phyloP scores from a whole-genome alignment of 306 rosid genomes.

The Neltuma alba region DNA sequence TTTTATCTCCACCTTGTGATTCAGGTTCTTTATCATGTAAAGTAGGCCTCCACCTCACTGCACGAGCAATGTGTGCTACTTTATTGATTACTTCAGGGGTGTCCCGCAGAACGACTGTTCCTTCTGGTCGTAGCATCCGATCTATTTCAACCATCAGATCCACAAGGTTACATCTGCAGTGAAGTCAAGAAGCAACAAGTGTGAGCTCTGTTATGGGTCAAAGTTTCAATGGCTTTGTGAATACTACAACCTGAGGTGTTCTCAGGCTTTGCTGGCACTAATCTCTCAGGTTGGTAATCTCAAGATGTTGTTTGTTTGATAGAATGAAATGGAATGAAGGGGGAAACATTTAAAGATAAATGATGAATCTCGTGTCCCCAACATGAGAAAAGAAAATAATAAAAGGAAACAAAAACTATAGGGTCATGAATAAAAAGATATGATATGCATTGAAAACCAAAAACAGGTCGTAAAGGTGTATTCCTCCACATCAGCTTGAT shows the following conservation, averaged over 20 bases:
- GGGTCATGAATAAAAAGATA: neutral
- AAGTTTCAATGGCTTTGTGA: neutral
- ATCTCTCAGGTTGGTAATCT: neutral
- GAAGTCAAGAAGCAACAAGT: slow-evolving; percentile 23
- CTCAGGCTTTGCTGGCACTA: too few species aligned
- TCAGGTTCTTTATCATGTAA: slow-evolving; percentile 69
- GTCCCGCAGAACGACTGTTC: slow-evolving; percentile 77
- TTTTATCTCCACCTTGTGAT: slow-evolving; percentile 70
- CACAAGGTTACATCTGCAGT: slow-evolving; percentile 75
- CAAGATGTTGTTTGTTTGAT: neutral
- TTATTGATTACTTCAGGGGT: slow-evolving; percentile 74
- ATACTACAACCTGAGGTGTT: too few species aligned
- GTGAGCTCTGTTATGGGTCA: neutral
- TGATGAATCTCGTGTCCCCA: neutral
- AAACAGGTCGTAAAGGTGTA: neutral
- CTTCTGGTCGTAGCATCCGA: slow-evolving; percentile 87
- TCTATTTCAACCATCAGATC: slow-evolving; percentile 96
- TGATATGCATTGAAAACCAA: neutral
- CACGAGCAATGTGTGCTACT: slow-evolving; percentile 64
- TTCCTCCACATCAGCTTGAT: neutral
- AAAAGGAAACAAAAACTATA: neutral
- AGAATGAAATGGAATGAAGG: neutral
- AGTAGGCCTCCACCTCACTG: slow-evolving; percentile 71
- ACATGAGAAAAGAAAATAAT: neutral
- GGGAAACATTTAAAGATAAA: neutral